A percentile compares a stretch with the other conserved stretches of the same genome.
Evolutionary conservation across 208 protist species (phyloP).

Genomic region (Blastocrithidia nonstop): DNA sequence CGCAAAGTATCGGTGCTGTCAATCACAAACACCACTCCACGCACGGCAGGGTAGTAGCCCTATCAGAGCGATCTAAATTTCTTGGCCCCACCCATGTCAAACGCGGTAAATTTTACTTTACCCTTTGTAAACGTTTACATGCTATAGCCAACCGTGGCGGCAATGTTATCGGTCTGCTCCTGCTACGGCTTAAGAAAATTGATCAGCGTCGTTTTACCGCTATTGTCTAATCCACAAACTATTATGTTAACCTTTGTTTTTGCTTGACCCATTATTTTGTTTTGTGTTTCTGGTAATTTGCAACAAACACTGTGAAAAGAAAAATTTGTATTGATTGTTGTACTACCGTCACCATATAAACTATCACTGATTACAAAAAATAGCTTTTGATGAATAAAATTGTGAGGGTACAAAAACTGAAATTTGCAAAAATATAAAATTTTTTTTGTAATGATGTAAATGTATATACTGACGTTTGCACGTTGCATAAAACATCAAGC

Average conservation of each 20-base stretch:
- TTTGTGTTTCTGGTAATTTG: background rate
- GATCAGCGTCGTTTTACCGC: constrained; percentile 95
- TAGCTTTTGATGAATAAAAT: too few species aligned
- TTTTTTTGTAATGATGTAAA: too few species aligned
- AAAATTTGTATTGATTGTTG: too few species aligned
- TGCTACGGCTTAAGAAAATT: constrained; percentile 94
- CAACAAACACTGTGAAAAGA: background rate
- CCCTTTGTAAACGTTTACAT: constrained; percentile 89
- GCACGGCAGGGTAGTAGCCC: constrained; percentile 93
- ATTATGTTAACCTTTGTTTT: constrained; percentile 77
- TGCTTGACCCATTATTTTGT: constrained; percentile 45
- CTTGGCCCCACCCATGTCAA: constrained; percentile 97
- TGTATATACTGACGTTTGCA: too few species aligned
- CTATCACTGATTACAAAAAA: too few species aligned
- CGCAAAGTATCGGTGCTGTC: constrained; percentile 83
- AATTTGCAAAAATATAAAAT: too few species aligned
- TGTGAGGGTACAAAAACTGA: too few species aligned
- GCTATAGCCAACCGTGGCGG: constrained; percentile 94
- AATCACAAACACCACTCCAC: constrained; percentile 89
- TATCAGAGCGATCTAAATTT: constrained; percentile 94
- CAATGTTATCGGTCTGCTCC: constrained; percentile 83
- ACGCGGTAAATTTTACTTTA: constrained; percentile 93
- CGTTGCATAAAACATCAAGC: too few species aligned
- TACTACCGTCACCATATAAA: too few species aligned
- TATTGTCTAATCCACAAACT: constrained; percentile 81